A percentile compares a stretch with the other conserved stretches of the same genome.
Evolutionary conservation across 257 asterid genomes (phyloP).

Genomic region (Solanum sitiens): DNA sequence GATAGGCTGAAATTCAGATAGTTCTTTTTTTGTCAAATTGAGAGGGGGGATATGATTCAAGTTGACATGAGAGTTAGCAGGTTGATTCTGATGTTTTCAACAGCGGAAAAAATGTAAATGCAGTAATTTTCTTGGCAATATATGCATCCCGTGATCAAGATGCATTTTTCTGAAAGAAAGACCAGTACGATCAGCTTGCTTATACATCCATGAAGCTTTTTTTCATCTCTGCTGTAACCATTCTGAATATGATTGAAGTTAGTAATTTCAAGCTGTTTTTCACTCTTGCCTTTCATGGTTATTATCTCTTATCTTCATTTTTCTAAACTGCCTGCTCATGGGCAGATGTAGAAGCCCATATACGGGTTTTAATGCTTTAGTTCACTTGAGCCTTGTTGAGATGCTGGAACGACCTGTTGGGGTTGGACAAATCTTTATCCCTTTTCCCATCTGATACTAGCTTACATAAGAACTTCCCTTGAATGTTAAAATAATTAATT

Average conservation of each 20-base stretch:
- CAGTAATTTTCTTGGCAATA: not conserved
- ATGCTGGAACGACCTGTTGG: not conserved
- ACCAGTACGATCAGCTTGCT: not conserved
- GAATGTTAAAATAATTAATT: not conserved
- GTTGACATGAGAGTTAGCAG: not conserved
- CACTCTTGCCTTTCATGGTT: not conserved
- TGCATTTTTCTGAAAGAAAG: not conserved
- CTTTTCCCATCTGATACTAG: not conserved
- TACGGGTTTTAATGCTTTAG: not conserved
- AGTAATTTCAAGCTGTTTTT: not conserved
- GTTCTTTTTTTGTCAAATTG: not conserved
- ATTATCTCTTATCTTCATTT: not conserved
- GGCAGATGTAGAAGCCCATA: not conserved
- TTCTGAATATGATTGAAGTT: not conserved
- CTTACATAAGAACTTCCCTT: not conserved
- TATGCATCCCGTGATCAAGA: not conserved
- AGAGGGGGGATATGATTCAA: not conserved
- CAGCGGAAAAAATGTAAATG: not conserved
- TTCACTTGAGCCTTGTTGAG: not conserved
- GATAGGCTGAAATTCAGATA: not conserved
- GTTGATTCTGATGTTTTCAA: not conserved
- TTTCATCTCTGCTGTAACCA: not conserved
- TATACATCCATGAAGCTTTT: not conserved
- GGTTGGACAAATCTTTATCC: not conserved
- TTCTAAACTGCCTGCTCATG: not conserved